Base-by-base conservation (phyloP, 495 filamentous ascomycete species). In the Aspergillus wentii region DNA sequence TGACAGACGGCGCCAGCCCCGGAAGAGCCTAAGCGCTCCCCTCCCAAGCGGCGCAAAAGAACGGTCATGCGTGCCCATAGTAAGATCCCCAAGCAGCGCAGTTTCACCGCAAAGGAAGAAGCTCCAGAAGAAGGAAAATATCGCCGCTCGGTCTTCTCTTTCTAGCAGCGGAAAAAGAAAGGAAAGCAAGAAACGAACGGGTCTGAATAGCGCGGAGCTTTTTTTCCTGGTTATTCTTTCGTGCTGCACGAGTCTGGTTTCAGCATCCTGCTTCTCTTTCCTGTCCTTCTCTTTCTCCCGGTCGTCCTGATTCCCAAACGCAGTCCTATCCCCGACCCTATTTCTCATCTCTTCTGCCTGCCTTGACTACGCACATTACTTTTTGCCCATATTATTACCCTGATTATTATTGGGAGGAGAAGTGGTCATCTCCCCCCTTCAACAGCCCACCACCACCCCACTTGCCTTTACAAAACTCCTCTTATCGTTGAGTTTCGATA, bases 61-160 rank as follows among this genome's bases (percentile, higher is more conserved):
- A 48, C 48, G 53, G 61, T 68, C 59, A 68, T 65, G 63, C 56
- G 63, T 61, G 58, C 52, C 46, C 56, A 55, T 52, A 55, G 49
- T 49, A n/a, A n/a, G n/a, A n/a, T n/a, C n/a, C 52, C 52, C 38
- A 34, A 38, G 42, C 46, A 47, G 18, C 34, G 40, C 23, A 43
- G 44, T 54, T 49, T 54, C 51, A 54, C 46, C 51, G 43, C 43
- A 44, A 47, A 44, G 38, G n/a, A 34, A 44, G 33, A 30, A 29
- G 36, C 21, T 37, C 26, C 43, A 46, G 36, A 17, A 29, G 22
- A 13, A 22, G 25, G 16, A 41, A 28, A 44, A 43, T n/a, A n/a
- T n/a, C n/a, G n/a, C n/a, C n/a, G n/a, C n/a, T n/a, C n/a, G n/a
- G 41, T 43, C 19, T 14, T 31, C 30, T 17, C 32, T 19, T 28